phyloP scores from a whole-genome alignment of 2,329 filamentous ascomycete genomes.

The Domatiomyces catenatus region DNA sequence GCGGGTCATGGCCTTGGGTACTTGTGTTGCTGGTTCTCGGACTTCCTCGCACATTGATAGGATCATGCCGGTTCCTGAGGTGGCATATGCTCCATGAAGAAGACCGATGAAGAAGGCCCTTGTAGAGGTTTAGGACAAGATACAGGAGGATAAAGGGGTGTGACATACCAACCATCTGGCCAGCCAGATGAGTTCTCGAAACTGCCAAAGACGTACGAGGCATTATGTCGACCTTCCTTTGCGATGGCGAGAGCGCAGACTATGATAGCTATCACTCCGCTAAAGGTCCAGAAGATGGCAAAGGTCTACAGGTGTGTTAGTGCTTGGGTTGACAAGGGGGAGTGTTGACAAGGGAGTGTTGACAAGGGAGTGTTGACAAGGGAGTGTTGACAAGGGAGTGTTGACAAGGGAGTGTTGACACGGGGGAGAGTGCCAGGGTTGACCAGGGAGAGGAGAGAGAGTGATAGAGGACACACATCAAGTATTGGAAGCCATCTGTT shows the following conservation, averaged over 20 bases:
- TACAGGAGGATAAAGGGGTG: neutral
- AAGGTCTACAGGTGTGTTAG: conserved; percentile 38
- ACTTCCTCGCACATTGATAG: conserved; percentile 68
- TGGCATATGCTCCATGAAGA: conserved; percentile 57
- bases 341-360: too few relatives aligned
- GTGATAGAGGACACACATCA: conserved; percentile 41
- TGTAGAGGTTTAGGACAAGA: neutral
- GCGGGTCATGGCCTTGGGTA: conserved; percentile 46
- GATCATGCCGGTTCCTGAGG: conserved; percentile 65
- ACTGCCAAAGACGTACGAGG: conserved; percentile 49
- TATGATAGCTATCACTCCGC: conserved; percentile 50
- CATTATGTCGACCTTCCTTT: conserved; percentile 49
- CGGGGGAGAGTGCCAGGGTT: neutral
- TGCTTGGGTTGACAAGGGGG: neutral
- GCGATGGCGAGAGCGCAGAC: conserved; percentile 49
- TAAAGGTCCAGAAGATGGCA: conserved; percentile 61
- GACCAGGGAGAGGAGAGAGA: neutral
- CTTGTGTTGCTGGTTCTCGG: conserved; percentile 44
- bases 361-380: too few relatives aligned
- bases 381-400: too few relatives aligned
- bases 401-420: too few relatives aligned
- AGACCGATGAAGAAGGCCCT: conserved; percentile 54
- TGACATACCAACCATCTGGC: conserved; percentile 44
- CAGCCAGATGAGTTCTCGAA: conserved; percentile 57
- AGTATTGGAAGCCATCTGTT: conserved; percentile 42